These are phyloP conservation scores for Ophiostoma ulmi DNA, from an alignment of 2,329 filamentous ascomycete genomes.

Conservation along the genomic window DNA sequence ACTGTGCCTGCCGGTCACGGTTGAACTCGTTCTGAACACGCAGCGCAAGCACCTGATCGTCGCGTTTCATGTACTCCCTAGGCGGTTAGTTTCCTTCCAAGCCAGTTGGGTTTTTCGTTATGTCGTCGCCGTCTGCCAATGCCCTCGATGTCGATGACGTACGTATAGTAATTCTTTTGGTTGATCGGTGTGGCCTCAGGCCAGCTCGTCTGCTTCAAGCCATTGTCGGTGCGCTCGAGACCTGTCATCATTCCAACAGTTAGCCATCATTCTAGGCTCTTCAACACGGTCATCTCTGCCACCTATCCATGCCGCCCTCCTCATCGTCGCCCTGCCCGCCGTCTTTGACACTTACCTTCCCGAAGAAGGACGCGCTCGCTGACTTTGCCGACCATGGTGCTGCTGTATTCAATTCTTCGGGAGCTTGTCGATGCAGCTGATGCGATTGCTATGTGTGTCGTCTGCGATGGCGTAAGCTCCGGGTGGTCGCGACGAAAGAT, in stretches of 20 bases:
- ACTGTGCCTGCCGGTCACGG: slow-evolving; percentile 76
- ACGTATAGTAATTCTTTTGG: slow-evolving; percentile 99
- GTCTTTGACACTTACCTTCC: slow-evolving; percentile 46
- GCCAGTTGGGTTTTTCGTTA: not conserved
- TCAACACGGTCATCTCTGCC: not conserved
- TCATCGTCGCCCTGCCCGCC: not conserved
- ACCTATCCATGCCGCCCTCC: not conserved
- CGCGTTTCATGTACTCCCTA: slow-evolving; percentile 87
- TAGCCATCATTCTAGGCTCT: not conserved
- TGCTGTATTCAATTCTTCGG: not conserved
- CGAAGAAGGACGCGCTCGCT: slow-evolving; percentile 59
- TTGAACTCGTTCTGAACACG: slow-evolving; percentile 84
- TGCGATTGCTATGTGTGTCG: not conserved
- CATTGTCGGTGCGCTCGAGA: slow-evolving; percentile 94
- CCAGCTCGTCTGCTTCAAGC: slow-evolving; percentile 93
- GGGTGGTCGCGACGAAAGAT: slow-evolving; percentile 6
- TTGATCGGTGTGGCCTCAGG: slow-evolving; percentile 91
- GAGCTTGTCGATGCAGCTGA: not conserved
- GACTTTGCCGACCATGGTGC: slow-evolving; percentile 57
- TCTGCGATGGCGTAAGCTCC: slow-evolving; percentile 6
- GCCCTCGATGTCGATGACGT: slow-evolving; percentile 35
- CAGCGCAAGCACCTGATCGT: slow-evolving; percentile 89
- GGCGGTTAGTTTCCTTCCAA: slow-evolving; percentile 41
- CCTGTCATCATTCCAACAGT: slow-evolving; percentile 50
- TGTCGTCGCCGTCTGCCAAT: not conserved